Conservation (phyloP, 2,329 filamentous ascomycete genomes). For the Pseudogymnoascus sp. region DNA sequence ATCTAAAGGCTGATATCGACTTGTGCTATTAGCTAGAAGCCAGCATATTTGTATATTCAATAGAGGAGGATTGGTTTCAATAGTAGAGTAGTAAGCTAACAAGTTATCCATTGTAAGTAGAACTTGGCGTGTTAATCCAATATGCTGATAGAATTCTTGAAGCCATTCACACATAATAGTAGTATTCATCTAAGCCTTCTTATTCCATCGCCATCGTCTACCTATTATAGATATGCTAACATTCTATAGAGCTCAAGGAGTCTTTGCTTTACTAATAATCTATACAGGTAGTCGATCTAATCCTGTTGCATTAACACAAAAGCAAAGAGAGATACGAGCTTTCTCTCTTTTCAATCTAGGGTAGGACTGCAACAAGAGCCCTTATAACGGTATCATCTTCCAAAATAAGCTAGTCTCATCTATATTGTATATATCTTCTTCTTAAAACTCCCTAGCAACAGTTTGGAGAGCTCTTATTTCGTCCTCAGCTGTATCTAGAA, state of each 20-base stretch:
- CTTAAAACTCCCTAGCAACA: neutral
- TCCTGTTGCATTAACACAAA: slow-evolving; percentile 11
- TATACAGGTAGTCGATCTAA: slow-evolving; percentile 8
- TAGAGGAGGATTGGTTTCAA: neutral
- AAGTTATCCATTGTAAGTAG: neutral
- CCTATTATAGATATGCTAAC: too few species aligned
- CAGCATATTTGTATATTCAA: neutral
- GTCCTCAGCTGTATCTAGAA: neutral
- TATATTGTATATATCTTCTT: too few species aligned
- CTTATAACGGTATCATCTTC: slow-evolving; percentile 15
- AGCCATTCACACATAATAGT: too few species aligned
- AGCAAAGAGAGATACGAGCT: neutral
- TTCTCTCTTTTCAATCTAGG: slow-evolving; percentile 11
- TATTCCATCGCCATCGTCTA: too few species aligned
- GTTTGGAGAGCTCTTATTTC: slow-evolving; percentile 15
- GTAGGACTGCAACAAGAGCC: slow-evolving; percentile 3
- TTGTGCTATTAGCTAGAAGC: neutral
- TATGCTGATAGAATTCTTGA: neutral
- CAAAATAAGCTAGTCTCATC: slow-evolving; percentile 15
- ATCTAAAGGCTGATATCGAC: neutral
- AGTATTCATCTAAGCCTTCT: too few species aligned
- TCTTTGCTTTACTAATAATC: neutral
- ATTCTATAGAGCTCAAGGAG: too few species aligned
- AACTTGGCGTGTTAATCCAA: neutral
- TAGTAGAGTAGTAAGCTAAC: neutral